Conservation (phyloP, 495 filamentous ascomycete species). For the Xylaria flabelliformis region DNA sequence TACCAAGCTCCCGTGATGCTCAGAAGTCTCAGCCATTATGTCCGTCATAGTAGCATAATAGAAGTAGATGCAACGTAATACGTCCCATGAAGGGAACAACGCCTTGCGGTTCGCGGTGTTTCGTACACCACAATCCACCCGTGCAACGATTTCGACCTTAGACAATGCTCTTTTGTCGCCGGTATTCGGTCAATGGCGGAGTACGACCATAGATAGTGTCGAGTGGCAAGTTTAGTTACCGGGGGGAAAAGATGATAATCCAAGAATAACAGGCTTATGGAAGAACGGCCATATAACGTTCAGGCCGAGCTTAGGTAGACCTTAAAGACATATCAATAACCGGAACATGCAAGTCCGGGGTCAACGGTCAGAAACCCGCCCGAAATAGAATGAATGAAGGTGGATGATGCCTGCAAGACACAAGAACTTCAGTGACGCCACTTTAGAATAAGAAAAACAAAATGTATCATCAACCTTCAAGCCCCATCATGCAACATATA, state of each 20-base stretch:
- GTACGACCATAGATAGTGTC: not conserved
- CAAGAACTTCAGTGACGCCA: conserved; percentile 14
- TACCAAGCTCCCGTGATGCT: conserved; percentile 53
- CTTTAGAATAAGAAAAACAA: conserved; percentile 11
- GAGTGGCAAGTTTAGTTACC: conserved; percentile 3
- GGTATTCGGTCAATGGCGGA: not conserved
- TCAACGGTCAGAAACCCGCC: not conserved
- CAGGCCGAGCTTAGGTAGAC: conserved; percentile 1
- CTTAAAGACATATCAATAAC: not conserved
- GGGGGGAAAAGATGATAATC: not conserved
- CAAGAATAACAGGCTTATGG: not conserved
- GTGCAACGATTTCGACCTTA: not conserved
- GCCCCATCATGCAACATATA: conserved; percentile 18
- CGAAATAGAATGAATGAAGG: conserved; percentile 7
- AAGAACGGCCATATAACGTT: not conserved
- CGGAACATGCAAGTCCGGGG: not conserved
- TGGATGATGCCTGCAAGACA: conserved; percentile 15
- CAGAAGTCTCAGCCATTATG: conserved; percentile 16
- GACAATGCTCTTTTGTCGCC: not conserved
- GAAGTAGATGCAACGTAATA: not conserved
- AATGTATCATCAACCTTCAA: conserved; percentile 10
- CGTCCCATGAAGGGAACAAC: not conserved
- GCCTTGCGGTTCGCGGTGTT: not conserved
- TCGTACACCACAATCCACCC: not conserved
- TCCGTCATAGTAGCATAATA: conserved; percentile 17